A percentile compares a stretch with the other conserved stretches of the same genome.
Evolutionary conservation across 495 filamentous ascomycete genomes (phyloP).

Genomic region (Corynascus novoguineensis): DNA sequence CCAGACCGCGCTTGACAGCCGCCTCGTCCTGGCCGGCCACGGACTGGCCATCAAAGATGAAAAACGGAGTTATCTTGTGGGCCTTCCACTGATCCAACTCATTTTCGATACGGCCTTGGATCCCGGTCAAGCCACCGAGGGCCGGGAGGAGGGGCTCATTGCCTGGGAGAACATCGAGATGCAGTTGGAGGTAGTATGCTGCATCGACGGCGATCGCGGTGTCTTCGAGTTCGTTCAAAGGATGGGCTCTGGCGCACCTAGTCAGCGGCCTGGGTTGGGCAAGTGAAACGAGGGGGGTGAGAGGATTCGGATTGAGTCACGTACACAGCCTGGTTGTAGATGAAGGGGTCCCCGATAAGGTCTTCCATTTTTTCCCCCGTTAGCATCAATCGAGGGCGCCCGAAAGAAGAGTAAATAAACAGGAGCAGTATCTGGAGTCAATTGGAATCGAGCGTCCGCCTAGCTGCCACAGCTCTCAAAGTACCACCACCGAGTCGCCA

Average conservation of each 20-base stretch:
- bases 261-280: background rate
- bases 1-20: constrained; percentile 39
- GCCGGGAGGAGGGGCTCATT: constrained; percentile 86
- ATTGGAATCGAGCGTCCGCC: background rate
- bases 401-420: constrained; percentile 2
- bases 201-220: constrained; percentile 81
- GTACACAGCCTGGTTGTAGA: constrained; percentile 43
- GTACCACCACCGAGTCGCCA: background rate
- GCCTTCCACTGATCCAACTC: constrained; percentile 66
- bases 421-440: constrained; percentile 4
- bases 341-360: constrained; percentile 41
- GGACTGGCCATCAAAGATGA: constrained; percentile 85
- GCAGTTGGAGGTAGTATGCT: constrained; percentile 72
- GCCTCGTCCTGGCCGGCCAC: constrained; percentile 63
- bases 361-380: constrained; percentile 29
- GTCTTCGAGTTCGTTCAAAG: constrained; percentile 54
- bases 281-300: background rate
- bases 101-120: constrained; percentile 60
- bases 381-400: constrained; percentile 16
- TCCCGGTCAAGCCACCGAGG: constrained; percentile 82
- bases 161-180: constrained; percentile 59
- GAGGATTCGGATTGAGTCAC: constrained; percentile 3
- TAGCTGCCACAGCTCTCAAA: background rate
- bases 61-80: constrained; percentile 61
- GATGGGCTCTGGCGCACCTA: constrained; percentile 28